phyloP scores from a whole-genome alignment of 2,329 filamentous ascomycete species.

The Setomelanomma holmii region DNA sequence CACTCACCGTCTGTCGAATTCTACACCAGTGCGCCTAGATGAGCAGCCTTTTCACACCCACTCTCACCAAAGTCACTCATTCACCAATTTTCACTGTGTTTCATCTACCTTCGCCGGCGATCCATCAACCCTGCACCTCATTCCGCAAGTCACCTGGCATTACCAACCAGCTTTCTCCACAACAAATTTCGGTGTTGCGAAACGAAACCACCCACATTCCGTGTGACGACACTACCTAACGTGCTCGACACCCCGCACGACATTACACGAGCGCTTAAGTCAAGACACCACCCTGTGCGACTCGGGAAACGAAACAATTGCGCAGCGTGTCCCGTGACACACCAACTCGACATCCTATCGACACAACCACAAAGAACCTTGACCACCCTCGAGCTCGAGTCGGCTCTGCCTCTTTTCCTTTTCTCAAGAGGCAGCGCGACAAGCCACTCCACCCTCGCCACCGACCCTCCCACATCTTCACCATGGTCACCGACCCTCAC shows the following conservation, averaged over 20 bases:
- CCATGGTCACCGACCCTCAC: conserved; percentile 59
- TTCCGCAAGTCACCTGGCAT: conserved; percentile 11
- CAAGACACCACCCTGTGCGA: background rate
- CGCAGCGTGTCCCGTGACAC: background rate
- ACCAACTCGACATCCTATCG: background rate
- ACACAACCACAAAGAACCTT: background rate
- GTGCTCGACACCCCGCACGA: background rate
- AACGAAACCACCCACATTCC: conserved; percentile 19
- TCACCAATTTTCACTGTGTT: conserved; percentile 5
- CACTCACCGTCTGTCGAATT: background rate
- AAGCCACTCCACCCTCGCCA: background rate
- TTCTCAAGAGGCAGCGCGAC: too few relatives aligned
- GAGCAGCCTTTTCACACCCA: conserved; percentile 12
- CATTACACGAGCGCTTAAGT: background rate
- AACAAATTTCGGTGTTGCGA: conserved; percentile 10
- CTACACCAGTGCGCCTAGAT: conserved; percentile 21
- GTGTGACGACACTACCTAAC: conserved; percentile 5
- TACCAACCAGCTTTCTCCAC: conserved; percentile 1
- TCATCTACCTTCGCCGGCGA: conserved; percentile 3
- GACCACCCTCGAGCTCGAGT: background rate
- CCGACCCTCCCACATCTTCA: background rate
- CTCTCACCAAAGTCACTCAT: conserved; percentile 17
- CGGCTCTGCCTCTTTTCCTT: too few relatives aligned
- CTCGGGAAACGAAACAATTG: background rate
- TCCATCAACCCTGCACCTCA: conserved; percentile 11